Conservation (phyloP, 192 early-diverging fungal genomes). For the Backusella circina region DNA sequence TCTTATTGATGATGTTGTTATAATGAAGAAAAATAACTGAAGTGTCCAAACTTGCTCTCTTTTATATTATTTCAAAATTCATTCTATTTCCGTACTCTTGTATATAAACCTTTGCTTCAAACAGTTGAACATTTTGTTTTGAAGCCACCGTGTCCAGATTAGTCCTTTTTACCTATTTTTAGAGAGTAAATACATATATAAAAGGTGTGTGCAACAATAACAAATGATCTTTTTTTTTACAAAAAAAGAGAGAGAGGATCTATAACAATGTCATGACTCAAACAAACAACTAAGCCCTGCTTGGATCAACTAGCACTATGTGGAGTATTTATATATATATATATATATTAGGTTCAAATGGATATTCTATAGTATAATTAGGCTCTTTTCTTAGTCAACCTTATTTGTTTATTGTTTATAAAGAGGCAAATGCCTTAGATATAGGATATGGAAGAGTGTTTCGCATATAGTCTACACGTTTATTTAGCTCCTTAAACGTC, state of each 20-base stretch:
- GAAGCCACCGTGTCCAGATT: background rate
- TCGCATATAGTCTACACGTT: background rate
- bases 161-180: background rate
- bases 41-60: background rate
- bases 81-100: background rate
- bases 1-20: background rate
- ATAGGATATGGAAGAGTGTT: background rate
- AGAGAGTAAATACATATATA: background rate
- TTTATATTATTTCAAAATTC: background rate
- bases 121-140: background rate
- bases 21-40: background rate
- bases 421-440: background rate
- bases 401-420: background rate
- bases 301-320: too few species aligned
- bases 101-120: background rate
- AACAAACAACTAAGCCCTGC: background rate
- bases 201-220: background rate
- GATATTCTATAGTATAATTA: background rate
- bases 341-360: background rate
- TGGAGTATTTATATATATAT: background rate
- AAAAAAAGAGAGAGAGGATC: background rate
- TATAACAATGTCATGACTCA: background rate
- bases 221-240: background rate
- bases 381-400: background rate
- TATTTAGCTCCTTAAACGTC: background rate